Conservation (phyloP, 306 rosid species). For the Parietaria judaica region DNA sequence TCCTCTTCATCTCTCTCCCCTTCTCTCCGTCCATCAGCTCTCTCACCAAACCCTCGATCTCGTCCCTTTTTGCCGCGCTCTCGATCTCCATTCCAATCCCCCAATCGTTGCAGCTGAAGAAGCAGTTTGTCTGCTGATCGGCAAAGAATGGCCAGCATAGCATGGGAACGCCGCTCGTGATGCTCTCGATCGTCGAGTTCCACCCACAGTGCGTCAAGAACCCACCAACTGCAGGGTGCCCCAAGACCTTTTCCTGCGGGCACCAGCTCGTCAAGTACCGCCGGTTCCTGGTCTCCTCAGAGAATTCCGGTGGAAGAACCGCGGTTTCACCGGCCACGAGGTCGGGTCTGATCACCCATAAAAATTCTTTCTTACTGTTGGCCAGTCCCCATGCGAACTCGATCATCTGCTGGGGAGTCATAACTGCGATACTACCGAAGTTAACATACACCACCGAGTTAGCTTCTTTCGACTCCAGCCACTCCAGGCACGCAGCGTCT, state of each 20-base stretch:
- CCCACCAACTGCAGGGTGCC: conserved; percentile 42
- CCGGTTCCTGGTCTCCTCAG: conserved; percentile 47
- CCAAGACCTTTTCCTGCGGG: conserved; percentile 45
- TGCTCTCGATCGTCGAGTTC: conserved; percentile 64
- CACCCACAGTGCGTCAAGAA: conserved; percentile 61
- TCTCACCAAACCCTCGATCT: conserved; percentile 33
- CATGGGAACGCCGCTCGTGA: conserved; percentile 48
- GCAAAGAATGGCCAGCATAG: conserved; percentile 59
- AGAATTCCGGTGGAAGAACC: conserved; percentile 12
- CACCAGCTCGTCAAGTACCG: conserved; percentile 54
- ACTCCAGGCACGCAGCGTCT: conserved; percentile 36
- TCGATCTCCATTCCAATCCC: conserved; percentile 40
- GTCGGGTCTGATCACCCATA: conserved; percentile 57
- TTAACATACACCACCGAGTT: conserved; percentile 56
- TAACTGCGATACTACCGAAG: conserved; percentile 58
- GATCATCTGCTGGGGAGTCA: conserved; percentile 37
- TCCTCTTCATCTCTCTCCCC: conserved; percentile 35
- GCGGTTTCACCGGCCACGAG: conserved; percentile 7
- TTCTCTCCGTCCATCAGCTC: conserved; percentile 31
- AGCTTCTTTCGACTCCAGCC: conserved; percentile 37
- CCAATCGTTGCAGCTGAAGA: conserved; percentile 45
- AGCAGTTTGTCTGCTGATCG: conserved; percentile 53
- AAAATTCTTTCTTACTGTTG: conserved; percentile 30
- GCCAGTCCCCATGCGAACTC: conserved; percentile 81
- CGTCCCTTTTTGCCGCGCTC: conserved; percentile 29